These are phyloP conservation scores for Ceratobasidium sp. DNA, from an alignment of 1,284 basidiomycete species.

Conservation along the genomic window DNA sequence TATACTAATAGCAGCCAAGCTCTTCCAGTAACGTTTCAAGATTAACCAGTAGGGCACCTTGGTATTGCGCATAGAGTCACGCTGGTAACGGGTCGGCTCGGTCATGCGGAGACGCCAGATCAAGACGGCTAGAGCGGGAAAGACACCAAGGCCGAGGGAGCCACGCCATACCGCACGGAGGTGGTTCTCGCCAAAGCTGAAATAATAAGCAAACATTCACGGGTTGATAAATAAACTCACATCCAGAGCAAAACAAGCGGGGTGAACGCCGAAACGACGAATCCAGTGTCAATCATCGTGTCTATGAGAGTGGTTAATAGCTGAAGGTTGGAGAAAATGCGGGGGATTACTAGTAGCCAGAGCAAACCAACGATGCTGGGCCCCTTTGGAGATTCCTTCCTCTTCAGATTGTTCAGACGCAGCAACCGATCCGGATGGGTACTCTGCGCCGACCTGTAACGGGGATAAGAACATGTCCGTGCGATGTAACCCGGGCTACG, in stretches of 20 bases:
- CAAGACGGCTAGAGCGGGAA: conserved; percentile 85
- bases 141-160: conserved; percentile 86
- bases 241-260: conserved; percentile 90
- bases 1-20: conserved; percentile 75
- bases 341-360: conserved; percentile 78
- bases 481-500: neutral
- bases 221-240: conserved; percentile 59
- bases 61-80: conserved; percentile 79
- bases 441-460: conserved; percentile 80
- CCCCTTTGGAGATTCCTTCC: conserved; percentile 74
- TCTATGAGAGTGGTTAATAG: conserved; percentile 60
- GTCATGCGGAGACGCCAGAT: conserved; percentile 89
- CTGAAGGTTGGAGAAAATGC: conserved; percentile 45
- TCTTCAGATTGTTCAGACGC: conserved; percentile 92
- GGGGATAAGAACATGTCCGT: neutral
- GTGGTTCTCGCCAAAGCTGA: conserved; percentile 80
- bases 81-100: conserved; percentile 78
- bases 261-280: conserved; percentile 85
- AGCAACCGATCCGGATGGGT: conserved; percentile 92
- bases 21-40: conserved; percentile 82
- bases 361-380: conserved; percentile 88
- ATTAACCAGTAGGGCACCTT: conserved; percentile 83
- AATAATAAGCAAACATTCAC: neutral
- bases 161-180: conserved; percentile 89
- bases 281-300: conserved; percentile 90